Evolutionary conservation across 164 flowering plant genomes (phyloP), one percentile per base, ranked within the genome.

Genomic region (Macadamia integrifolia): DNA sequence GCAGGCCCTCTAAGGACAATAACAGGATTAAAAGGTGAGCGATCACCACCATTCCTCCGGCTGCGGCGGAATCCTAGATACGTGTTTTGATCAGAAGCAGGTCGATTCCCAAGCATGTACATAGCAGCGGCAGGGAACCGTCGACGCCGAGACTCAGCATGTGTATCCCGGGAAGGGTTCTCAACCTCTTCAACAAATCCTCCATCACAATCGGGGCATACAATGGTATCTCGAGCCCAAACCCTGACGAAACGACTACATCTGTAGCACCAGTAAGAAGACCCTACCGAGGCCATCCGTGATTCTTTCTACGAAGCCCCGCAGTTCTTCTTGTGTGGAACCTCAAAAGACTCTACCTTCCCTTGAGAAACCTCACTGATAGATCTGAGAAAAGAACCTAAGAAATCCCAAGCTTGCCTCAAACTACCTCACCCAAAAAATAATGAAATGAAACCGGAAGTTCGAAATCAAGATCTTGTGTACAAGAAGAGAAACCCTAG

Each of bases 191-290:
- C 93, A 1, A 88, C 60, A 69, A 91, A 91, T 2, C 93, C 97
- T 1, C 85, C 79, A 61, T 80, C 79, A 58, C 97, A 91, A 77
- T 86, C 68, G 5, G 97, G 91, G 66, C 97, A 88, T 13, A 80
- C 69, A 43, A 83, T 13, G 61, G 59, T 46, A 58, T 78, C 74
- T 2, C 69, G 60, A 23, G 63, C 28, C 74, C 52, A 72, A 17
- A 83, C 76, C 75, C 83, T 61, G 49, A 86, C 79, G 53, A 80
- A 81, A 1, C 88, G 73, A 64, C 67, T 80, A 75, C 95, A 89
- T 30, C 86, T 79, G 78, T 91, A 83, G 64, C 94, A 91, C 97
- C 94, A 91, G 66, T 74, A 86, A 1, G 89, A 83, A 28, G 86
- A 56, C 18, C 69, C 77, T 13, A 31, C 46, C 35, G 83, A 67